Conservation (phyloP, 2,329 filamentous ascomycete genomes). For the Pseudogymnoascus sp. region DNA sequence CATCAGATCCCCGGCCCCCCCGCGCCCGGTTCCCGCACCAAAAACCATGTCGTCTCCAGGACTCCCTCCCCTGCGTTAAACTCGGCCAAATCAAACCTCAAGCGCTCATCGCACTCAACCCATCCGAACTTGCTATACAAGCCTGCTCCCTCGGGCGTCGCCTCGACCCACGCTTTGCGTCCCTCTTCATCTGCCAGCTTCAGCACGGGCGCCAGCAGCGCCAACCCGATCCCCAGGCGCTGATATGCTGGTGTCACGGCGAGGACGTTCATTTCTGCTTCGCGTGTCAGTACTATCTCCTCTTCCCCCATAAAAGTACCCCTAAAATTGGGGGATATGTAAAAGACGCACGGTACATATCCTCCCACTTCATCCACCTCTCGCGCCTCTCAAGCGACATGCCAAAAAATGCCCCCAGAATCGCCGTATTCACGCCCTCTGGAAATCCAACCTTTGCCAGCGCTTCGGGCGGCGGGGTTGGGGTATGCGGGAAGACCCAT, state of each 20-base stretch:
- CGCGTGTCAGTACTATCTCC: neutral
- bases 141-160: conserved; percentile 29
- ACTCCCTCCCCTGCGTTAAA: neutral
- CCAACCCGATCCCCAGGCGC: conserved; percentile 29
- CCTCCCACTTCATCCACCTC: neutral
- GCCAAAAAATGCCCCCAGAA: neutral
- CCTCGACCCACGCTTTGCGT: conserved; percentile 31
- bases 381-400: neutral
- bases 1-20: neutral
- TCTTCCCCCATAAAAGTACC: neutral
- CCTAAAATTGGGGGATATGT: neutral
- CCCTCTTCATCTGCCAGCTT: conserved; percentile 29
- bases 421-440: neutral
- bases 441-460: conserved; percentile 10
- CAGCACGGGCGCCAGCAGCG: conserved; percentile 30
- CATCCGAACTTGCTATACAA: conserved; percentile 34
- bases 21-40: conserved; percentile 7
- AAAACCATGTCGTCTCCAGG: neutral
- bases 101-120: conserved; percentile 21
- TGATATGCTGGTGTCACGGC: conserved; percentile 30
- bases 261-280: conserved; percentile 28
- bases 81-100: conserved; percentile 1
- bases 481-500: conserved; percentile 29
- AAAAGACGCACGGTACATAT: neutral
- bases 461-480: conserved; percentile 12